Base-by-base conservation (phyloP, 2,329 filamentous ascomycete genomes). In the Penicillium sp. region DNA sequence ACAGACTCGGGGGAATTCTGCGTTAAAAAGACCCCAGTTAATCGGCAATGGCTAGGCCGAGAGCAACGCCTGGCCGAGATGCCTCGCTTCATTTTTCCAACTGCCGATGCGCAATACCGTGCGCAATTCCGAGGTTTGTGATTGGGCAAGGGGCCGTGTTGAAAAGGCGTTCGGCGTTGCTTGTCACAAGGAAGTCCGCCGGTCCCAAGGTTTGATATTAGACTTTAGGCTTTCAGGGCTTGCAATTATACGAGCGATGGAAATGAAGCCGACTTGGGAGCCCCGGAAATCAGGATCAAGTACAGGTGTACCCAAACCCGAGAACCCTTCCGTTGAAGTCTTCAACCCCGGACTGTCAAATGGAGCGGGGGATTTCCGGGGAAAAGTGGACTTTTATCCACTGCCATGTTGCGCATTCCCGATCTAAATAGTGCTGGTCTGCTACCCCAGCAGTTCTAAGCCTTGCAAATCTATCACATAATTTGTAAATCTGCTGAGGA, bases 81-180 rank as follows among this genome's bases (percentile, higher is more conserved):
- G 31, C 53, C 53, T 59, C 57, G 57, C 57, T 56, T 46, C 44
- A 7, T 50, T 26, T 31, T 19, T 24, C 10, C 22, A 59, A 59
- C 53, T 59, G 53, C 57, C 57, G 57, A 59, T 47, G 39, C 19
- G 22, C 21, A 22, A 31, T 31, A 14, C 29, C 14, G 35, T 47
- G 39, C 22, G 22, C 21, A 22, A 14, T 14, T 31, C 29, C 14
- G 35, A 37, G 35, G 16, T 4, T 19, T 46, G 41, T 46, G 22
- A 29, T 26, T 26, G 26, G 44, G 26, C 8, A 10, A 26, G 8
- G 19, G n/a, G 19, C 19, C 37, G n/a, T 11, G 9, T 5, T 41
- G 37, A 19, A 11, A 41, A 21, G 37, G 37, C 5, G 37, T 19
- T 41, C 37, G 19, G 37, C 35, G 35, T 37, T n/a, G 16, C 2